Base-by-base conservation (phyloP, 2,329 filamentous ascomycete species). In the Xylariaceae sp. region DNA sequence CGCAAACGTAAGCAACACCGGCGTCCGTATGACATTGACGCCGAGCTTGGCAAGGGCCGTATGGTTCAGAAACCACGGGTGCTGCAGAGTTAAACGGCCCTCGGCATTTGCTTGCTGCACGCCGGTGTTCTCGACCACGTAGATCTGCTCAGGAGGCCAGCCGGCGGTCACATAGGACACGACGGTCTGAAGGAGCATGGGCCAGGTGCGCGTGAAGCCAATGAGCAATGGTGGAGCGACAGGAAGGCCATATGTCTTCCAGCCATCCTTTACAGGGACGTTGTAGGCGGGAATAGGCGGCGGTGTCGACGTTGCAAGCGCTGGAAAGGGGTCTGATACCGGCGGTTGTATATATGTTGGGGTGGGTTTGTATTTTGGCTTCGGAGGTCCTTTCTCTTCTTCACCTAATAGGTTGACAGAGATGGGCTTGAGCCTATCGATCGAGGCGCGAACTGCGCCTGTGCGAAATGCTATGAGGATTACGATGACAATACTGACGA, bases 111-210 rank as follows among this genome's bases (percentile, higher is more conserved):
- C 77, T 56, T 80, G 72, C 67, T 83, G 80, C 11, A 78, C 78
- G 4, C 82, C 82, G 4, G 79, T 85, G 70, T 86, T 86, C 66
- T 86, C 83, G 34, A 85, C 71, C 1, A 85, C 78, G 62, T 81
- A 80, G 60, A 86, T 84, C 62, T 84, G 77, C 17, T 74, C 73
- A 0, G 80, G 70, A 1, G 82, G 83, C 82, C 82, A 86, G 53
- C 82, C 83, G 2, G 81, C 80, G 0, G 82, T 80, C 62, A 86
- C 79, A 68, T 85, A 86, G 9, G 76, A 79, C 8, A 83, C 76
- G 1, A 85, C 78, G 2, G 77, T 74, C 70, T 85, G 83, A 11
- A 82, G 75, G 1, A 86, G 74, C 58, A 85, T 72, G 1, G 78
- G 77, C 77, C 78, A 83, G 57, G 79, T 78, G 39, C 81, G 75